A percentile compares a stretch with the other conserved stretches of the same genome.
These are phyloP conservation scores for Candida mattraensis DNA, from an alignment of 805 yeast genomes.

Conservation along the genomic window DNA sequence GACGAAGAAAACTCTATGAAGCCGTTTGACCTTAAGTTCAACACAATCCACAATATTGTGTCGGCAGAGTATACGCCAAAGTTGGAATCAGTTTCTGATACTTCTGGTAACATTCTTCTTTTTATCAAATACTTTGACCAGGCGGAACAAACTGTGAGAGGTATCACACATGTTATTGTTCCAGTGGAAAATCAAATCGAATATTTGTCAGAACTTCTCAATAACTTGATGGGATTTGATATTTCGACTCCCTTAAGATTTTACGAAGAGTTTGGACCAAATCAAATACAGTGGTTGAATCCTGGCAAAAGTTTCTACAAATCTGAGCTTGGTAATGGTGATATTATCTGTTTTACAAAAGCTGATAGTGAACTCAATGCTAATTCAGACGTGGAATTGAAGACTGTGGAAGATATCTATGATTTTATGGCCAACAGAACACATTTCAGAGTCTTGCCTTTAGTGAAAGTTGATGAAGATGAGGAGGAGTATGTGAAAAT, in stretches of 20 bases:
- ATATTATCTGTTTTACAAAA: conserved; percentile 47
- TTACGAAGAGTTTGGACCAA: conserved; percentile 63
- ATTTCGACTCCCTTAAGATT: conserved; percentile 37
- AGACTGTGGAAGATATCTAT: conserved; percentile 48
- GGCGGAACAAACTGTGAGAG: conserved; percentile 51
- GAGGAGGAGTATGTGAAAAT: conserved; percentile 50
- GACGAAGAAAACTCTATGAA: conserved; percentile 1
- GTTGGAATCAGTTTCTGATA: conserved; percentile 23
- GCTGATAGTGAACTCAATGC: conserved; percentile 13
- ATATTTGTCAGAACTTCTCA: conserved; percentile 41
- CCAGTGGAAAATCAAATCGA: conserved; percentile 46
- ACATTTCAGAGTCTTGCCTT: conserved; percentile 53
- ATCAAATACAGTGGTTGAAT: conserved; percentile 47
- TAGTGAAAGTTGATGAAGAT: conserved; percentile 40
- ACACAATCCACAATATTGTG: conserved; percentile 10
- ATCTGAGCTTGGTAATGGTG: conserved; percentile 66
- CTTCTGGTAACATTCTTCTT: conserved; percentile 22
- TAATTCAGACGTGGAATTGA: conserved; percentile 19
- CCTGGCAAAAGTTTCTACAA: conserved; percentile 46
- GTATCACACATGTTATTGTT: conserved; percentile 61
- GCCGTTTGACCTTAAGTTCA: conserved; percentile 14
- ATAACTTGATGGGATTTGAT: conserved; percentile 40
- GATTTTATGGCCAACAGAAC: conserved; percentile 58
- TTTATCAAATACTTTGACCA: conserved; percentile 41
- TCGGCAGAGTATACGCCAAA: conserved; percentile 20